phyloP scores from a whole-genome alignment of 2,329 filamentous ascomycete species.

The Fusarium decemcellulare region DNA sequence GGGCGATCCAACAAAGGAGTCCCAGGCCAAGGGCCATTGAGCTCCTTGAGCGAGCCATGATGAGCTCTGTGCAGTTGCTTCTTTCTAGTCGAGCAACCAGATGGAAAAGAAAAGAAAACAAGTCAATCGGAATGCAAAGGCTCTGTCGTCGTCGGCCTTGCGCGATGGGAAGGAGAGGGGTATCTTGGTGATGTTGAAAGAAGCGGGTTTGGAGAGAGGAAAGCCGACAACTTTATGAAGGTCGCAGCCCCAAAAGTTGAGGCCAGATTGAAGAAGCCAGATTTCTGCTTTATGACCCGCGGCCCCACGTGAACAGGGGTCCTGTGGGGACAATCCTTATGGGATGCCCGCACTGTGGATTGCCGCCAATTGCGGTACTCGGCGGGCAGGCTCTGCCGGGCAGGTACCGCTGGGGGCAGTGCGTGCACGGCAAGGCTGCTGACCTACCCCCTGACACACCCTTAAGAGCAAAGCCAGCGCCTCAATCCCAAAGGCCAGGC shows the following conservation, averaged over 20 bases:
- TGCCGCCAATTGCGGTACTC: slow-evolving; percentile 29
- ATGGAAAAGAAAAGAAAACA: slow-evolving; percentile 43
- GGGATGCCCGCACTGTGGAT: slow-evolving; percentile 36
- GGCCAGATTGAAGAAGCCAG: slow-evolving; percentile 65
- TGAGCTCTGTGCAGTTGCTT: slow-evolving; percentile 45
- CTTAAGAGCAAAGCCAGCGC: slow-evolving; percentile 26
- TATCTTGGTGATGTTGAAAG: slow-evolving; percentile 49
- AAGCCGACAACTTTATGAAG: slow-evolving; percentile 55
- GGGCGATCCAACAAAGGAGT: slow-evolving; percentile 90
- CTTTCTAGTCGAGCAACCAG: slow-evolving; percentile 39
- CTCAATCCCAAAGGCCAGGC: slow-evolving; percentile 15
- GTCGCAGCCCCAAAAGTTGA: slow-evolving; percentile 52
- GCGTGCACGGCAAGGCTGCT: slow-evolving; percentile 32
- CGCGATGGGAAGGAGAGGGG: slow-evolving; percentile 47
- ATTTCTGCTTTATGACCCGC: slow-evolving; percentile 56
- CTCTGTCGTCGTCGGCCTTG: slow-evolving; percentile 48
- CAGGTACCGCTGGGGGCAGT: slow-evolving; percentile 34
- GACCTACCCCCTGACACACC: slow-evolving; percentile 24
- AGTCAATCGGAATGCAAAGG: slow-evolving; percentile 43
- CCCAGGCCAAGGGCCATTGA: slow-evolving; percentile 86
- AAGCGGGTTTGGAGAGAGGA: slow-evolving; percentile 48
- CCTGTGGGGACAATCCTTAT: not conserved
- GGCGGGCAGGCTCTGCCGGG: not conserved
- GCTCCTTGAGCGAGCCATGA: slow-evolving; percentile 73
- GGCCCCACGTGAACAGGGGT: slow-evolving; percentile 53